A percentile compares a stretch with the other conserved stretches of the same genome.
These are phyloP conservation scores for Aureoboletus auriporus DNA, from an alignment of 768 basidiomycete genomes.

Conservation along the genomic window DNA sequence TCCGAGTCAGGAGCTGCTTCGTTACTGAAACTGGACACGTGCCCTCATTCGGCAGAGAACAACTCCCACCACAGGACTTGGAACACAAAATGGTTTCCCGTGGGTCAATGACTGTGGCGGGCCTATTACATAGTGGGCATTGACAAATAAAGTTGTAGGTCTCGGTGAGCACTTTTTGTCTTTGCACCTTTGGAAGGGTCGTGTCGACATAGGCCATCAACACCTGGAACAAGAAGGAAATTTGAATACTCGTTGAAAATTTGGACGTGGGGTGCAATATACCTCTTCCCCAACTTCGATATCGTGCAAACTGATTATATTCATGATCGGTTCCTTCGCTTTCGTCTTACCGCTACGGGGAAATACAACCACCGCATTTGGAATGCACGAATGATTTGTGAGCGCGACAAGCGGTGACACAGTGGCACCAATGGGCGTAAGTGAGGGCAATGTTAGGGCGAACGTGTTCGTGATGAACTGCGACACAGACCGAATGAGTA, in stretches of 20 bases:
- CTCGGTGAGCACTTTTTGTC: slow-evolving; percentile 57
- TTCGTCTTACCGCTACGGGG: slow-evolving; percentile 46
- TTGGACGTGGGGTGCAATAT: neutral
- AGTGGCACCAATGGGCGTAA: slow-evolving; percentile 81
- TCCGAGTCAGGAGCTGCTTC: neutral
- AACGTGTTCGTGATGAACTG: slow-evolving; percentile 93
- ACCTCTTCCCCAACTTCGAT: slow-evolving; percentile 74
- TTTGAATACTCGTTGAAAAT: neutral
- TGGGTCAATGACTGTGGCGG: slow-evolving; percentile 43
- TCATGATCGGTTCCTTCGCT: slow-evolving; percentile 57
- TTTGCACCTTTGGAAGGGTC: slow-evolving; percentile 53
- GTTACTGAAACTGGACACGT: neutral
- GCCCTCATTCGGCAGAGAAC: slow-evolving; percentile 62
- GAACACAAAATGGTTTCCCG: slow-evolving; percentile 70
- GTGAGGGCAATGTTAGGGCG: slow-evolving; percentile 71
- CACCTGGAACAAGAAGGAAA: slow-evolving; percentile 43
- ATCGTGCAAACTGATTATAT: slow-evolving; percentile 65
- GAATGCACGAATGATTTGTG: slow-evolving; percentile 84
- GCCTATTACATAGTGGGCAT: slow-evolving; percentile 54
- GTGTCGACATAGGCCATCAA: slow-evolving; percentile 84
- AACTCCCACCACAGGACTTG: slow-evolving; percentile 61
- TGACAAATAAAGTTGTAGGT: slow-evolving; percentile 77
- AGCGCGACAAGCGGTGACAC: slow-evolving; percentile 77
- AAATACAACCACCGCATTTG: slow-evolving; percentile 91
- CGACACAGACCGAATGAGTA: neutral